These are phyloP conservation scores for Salix koriyanagi DNA, from an alignment of 345 rosid species.

Conservation along the genomic window DNA sequence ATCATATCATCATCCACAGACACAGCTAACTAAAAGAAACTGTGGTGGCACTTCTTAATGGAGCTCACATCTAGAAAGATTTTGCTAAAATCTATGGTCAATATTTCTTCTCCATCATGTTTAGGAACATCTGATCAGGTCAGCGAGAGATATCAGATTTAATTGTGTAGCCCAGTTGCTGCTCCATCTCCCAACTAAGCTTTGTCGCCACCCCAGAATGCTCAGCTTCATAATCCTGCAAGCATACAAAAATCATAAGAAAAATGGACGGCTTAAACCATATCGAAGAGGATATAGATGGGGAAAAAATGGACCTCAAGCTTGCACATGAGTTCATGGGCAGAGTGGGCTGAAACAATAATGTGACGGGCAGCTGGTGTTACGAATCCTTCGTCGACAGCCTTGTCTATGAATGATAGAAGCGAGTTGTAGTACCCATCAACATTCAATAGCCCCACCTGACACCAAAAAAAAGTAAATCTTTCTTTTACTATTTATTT, in stretches of 20 bases:
- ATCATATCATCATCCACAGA: conserved; percentile 8
- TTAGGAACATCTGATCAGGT: conserved; percentile 6
- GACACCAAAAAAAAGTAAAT: background rate
- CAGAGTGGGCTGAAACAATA: conserved; percentile 65
- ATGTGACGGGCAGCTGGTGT: conserved; percentile 68
- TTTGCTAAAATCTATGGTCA: conserved; percentile 1
- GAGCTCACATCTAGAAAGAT: conserved; percentile 27
- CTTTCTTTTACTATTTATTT: background rate
- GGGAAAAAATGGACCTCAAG: conserved; percentile 45
- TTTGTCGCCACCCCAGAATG: conserved; percentile 48
- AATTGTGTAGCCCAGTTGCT: conserved; percentile 46
- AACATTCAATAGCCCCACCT: conserved; percentile 74
- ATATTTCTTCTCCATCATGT: background rate
- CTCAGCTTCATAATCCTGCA: conserved; percentile 52
- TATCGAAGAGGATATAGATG: too few relatives aligned
- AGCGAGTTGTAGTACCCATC: conserved; percentile 74
- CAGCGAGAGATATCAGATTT: conserved; percentile 55
- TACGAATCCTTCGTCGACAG: conserved; percentile 77
- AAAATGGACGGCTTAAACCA: background rate
- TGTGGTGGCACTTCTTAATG: conserved; percentile 16
- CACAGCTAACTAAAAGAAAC: conserved; percentile 24
- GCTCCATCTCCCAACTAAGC: conserved; percentile 64
- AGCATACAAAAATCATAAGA: background rate
- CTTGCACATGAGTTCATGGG: conserved; percentile 66
- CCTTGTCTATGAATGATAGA: conserved; percentile 69